Conservation (phyloP, 192 early-diverging fungal species). For the Thoreauomyces humboldtii region DNA sequence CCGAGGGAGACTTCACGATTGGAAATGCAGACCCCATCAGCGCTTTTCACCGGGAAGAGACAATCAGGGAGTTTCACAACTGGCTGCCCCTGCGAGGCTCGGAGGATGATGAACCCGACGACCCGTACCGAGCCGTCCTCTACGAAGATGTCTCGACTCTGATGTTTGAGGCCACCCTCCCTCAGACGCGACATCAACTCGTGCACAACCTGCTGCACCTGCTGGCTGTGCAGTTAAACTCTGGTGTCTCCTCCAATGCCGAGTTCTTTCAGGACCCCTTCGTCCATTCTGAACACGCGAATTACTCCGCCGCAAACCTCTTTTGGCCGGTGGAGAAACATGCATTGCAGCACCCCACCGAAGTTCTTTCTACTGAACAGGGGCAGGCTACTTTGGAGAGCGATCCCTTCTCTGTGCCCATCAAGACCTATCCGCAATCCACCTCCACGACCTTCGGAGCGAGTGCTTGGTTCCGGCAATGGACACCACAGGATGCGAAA, state of each 20-base stretch:
- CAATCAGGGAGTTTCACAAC: constrained; percentile 5
- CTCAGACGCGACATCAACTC: constrained; percentile 14
- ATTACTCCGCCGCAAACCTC: background rate
- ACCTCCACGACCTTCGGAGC: background rate
- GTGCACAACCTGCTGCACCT: constrained; percentile 35
- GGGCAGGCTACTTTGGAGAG: background rate
- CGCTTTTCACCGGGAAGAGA: too few species aligned
- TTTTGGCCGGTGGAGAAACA: too few species aligned
- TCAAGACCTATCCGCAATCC: constrained; percentile 17
- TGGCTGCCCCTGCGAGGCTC: constrained; percentile 31
- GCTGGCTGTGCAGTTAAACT: constrained; percentile 27
- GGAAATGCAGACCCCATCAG: too few species aligned
- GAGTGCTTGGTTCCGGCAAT: constrained; percentile 8
- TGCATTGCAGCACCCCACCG: too few species aligned
- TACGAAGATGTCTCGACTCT: constrained; percentile 37
- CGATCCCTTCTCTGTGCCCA: constrained; percentile 1
- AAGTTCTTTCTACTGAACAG: background rate
- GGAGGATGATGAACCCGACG: constrained; percentile 19
- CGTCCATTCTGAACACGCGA: constrained; percentile 25
- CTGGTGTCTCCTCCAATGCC: constrained; percentile 28
- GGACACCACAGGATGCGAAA: background rate
- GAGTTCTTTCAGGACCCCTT: constrained; percentile 19
- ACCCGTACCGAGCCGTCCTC: constrained; percentile 40
- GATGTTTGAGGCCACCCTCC: constrained; percentile 28
- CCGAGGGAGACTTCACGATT: too few species aligned